These are phyloP conservation scores for Aspergillus terreus DNA, from an alignment of 2,329 filamentous ascomycete species.

Conservation along the genomic window DNA sequence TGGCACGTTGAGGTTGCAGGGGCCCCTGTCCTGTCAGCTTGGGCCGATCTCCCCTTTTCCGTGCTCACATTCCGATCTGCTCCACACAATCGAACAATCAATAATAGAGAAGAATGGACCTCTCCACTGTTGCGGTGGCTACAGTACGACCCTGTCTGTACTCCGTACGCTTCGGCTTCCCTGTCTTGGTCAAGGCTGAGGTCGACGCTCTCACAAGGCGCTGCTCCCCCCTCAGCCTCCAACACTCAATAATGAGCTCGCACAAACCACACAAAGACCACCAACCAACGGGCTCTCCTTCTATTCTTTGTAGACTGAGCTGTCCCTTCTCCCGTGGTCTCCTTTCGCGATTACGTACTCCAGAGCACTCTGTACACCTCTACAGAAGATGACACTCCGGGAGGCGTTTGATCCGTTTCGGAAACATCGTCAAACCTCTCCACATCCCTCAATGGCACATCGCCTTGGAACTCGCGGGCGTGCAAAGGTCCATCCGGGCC, in stretches of 20 bases:
- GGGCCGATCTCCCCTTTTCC: constrained; percentile 10
- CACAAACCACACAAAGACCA: not conserved
- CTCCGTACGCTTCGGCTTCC: too few species aligned
- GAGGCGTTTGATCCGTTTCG: not conserved
- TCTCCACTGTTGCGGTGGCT: not conserved
- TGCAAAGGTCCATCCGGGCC: not conserved
- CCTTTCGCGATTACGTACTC: too few species aligned
- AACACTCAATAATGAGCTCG: not conserved
- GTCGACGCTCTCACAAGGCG: too few species aligned
- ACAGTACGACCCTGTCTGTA: too few species aligned
- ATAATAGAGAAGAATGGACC: not conserved
- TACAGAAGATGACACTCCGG: not conserved
- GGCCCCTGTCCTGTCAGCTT: constrained; percentile 3
- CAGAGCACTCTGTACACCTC: too few species aligned
- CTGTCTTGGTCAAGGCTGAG: too few species aligned
- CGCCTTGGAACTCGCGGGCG: not conserved
- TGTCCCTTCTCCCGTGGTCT: too few species aligned
- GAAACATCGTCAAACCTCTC: not conserved
- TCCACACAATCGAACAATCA: constrained; percentile 8
- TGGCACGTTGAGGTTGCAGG: constrained; percentile 8
- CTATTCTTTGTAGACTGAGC: too few species aligned
- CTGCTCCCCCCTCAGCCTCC: not conserved
- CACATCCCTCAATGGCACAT: not conserved
- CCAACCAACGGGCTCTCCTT: too few species aligned
- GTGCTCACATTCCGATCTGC: constrained; percentile 15